Evolutionary conservation across 2,329 filamentous ascomycete species (phyloP).

Genomic region (Exserohilum turcica): DNA sequence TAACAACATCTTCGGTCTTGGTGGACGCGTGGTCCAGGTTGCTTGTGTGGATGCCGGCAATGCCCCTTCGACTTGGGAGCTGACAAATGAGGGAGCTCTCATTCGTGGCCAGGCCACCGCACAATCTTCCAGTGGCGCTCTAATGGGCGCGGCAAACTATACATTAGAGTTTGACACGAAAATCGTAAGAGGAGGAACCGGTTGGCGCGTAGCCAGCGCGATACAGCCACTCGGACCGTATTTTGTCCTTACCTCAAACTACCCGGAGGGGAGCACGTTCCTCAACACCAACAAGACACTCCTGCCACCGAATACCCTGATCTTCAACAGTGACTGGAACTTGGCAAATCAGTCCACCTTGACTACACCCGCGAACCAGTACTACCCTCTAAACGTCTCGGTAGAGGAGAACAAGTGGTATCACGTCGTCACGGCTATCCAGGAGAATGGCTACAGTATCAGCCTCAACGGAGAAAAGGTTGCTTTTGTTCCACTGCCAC

Average conservation of each 20-base stretch:
- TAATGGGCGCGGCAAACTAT: not conserved
- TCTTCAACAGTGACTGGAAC: not conserved
- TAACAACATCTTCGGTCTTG: constrained; percentile 48
- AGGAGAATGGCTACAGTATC: not conserved
- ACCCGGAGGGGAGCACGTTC: not conserved
- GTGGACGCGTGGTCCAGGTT: constrained; percentile 40
- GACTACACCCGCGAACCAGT: not conserved
- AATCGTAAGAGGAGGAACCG: not conserved
- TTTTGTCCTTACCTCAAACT: constrained; percentile 3
- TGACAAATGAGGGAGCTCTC: constrained; percentile 43
- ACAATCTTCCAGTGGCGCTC: not conserved
- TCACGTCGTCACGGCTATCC: not conserved
- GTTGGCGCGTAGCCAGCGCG: not conserved
- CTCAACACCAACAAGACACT: constrained; percentile 1
- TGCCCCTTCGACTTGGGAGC: constrained; percentile 39
- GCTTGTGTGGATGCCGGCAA: constrained; percentile 49
- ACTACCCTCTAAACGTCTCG: not conserved
- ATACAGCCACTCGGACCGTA: not conserved
- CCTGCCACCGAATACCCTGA: not conserved
- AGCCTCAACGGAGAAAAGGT: not conserved
- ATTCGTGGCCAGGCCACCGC: constrained; percentile 43
- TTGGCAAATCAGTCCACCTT: constrained; percentile 4
- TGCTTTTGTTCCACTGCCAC: constrained; percentile 1
- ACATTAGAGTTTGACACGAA: not conserved
- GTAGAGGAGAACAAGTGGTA: constrained; percentile 1